phyloP scores from a whole-genome alignment of 345 rosid genomes.

The Populus davidiana region DNA sequence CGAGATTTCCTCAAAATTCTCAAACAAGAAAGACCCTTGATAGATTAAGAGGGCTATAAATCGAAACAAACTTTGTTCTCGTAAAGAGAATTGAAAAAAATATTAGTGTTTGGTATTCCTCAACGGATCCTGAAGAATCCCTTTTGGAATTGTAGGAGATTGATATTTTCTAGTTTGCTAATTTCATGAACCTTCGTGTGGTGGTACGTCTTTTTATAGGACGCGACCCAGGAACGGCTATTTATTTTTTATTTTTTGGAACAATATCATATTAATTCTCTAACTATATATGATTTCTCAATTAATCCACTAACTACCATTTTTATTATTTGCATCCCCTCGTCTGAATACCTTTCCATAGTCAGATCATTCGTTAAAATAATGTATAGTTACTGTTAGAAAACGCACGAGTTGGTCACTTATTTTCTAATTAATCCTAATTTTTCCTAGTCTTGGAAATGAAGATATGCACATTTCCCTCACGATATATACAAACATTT shows the following conservation, averaged over 20 bases:
- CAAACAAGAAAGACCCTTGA: not conserved
- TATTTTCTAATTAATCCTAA: no score
- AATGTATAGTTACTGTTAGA: not conserved
- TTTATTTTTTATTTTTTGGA: conserved; percentile 8
- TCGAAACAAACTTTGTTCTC: not conserved
- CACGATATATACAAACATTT: no score
- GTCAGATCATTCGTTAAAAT: not conserved
- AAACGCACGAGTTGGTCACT: no score
- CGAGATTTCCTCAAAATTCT: not conserved
- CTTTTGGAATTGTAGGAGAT: no score
- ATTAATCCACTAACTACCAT: not conserved
- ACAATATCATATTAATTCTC: not conserved
- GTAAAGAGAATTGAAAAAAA: not conserved
- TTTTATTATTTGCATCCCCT: not conserved
- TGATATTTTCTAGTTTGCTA: not conserved
- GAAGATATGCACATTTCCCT: no score
- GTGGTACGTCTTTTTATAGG: conserved; percentile 41
- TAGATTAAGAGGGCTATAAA: not conserved
- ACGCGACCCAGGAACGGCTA: conserved; percentile 43
- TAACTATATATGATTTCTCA: not conserved
- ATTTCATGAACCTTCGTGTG: not conserved
- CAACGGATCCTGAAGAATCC: conserved; percentile 2
- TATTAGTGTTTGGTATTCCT: not conserved
- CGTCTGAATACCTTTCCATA: not conserved
- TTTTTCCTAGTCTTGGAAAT: not conserved